phyloP scores from a whole-genome alignment of 371 early-diverging fungal genomes.

The Circinella minor region DNA sequence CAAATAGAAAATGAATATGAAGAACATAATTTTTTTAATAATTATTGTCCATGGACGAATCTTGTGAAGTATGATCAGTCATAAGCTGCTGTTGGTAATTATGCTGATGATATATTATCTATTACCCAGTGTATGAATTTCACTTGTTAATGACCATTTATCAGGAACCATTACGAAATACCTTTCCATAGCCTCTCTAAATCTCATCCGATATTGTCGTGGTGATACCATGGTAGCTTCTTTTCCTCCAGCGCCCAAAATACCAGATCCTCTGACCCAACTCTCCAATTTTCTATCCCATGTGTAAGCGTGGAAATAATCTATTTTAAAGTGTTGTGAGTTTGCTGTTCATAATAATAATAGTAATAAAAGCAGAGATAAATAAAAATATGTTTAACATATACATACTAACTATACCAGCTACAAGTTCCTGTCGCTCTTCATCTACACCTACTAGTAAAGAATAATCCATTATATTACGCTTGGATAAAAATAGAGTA shows the following conservation, averaged over 20 bases:
- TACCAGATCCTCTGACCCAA: slow-evolving; percentile 93
- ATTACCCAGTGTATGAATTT: slow-evolving; percentile 13
- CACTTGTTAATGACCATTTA: slow-evolving; percentile 47
- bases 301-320: slow-evolving; percentile 95
- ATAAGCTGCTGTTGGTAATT: slow-evolving; percentile 17
- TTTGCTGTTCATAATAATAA: not conserved
- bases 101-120: slow-evolving; percentile 25
- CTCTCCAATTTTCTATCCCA: slow-evolving; percentile 97
- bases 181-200: slow-evolving; percentile 92
- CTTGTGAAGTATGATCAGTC: not conserved
- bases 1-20: not conserved
- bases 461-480: slow-evolving; percentile 98
- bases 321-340: slow-evolving; percentile 35
- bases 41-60: slow-evolving; percentile 3
- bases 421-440: slow-evolving; percentile 83
- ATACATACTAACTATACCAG: slow-evolving; percentile 89
- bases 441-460: slow-evolving; percentile 93
- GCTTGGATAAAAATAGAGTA: slow-evolving; percentile 86
- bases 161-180: slow-evolving; percentile 87
- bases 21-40: not conserved
- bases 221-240: slow-evolving; percentile 97
- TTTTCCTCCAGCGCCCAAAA: slow-evolving; percentile 85
- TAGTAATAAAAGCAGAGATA: not conserved
- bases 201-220: slow-evolving; percentile 89
- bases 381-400: not conserved